Evolutionary conservation across 495 filamentous ascomycete species (phyloP), one percentile per base, ranked within the genome.

Genomic region (Penicillium paradoxum): DNA sequence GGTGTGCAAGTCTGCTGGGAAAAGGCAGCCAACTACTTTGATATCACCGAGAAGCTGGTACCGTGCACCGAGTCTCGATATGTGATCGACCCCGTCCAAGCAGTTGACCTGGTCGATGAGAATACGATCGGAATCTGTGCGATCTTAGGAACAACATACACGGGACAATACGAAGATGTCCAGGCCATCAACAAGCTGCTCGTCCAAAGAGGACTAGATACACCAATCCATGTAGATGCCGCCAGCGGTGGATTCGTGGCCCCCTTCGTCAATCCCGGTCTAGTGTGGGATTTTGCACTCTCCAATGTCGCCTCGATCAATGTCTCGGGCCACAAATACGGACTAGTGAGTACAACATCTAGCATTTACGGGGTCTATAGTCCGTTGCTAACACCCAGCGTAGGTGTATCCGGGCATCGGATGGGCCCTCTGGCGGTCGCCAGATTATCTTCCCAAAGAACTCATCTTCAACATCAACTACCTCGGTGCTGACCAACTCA

Each of bases 391-490:
- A 27, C 33, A 0, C n/a, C 22, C 8, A n/a, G n/a, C n/a, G 11
- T 15, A 58, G 56, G 56, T 93, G 37, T 95, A 93, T 68, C 90
- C 90, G 7, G 90, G 90, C 64, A 85, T 96, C 27, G 90, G 90
- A 51, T 96, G 90, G 90, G 84, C 89, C 21, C 79, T 95, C 53
- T 96, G 89, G 89, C 79, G 89, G 25, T 79, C 84, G 41, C 82
- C 86, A 1, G 80, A 90, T 54, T 92, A 78, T 67, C 79, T 96
- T 0, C 90, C 90, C 14, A 75, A 90, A 64, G 90, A 95, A 61
- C 84, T 96, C 18, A 85, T 96, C 64, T 95, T 96, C 83, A 95
- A 92, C 78, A 91, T 95, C 80, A 92, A 95, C 76, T 96, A 96
- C 68, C 85, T 96, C 3, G 90, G 90, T 40, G 87, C 90, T 9